Evolutionary conservation across 805 yeast species (phyloP).

Genomic region (Torulaspora maleeae): DNA sequence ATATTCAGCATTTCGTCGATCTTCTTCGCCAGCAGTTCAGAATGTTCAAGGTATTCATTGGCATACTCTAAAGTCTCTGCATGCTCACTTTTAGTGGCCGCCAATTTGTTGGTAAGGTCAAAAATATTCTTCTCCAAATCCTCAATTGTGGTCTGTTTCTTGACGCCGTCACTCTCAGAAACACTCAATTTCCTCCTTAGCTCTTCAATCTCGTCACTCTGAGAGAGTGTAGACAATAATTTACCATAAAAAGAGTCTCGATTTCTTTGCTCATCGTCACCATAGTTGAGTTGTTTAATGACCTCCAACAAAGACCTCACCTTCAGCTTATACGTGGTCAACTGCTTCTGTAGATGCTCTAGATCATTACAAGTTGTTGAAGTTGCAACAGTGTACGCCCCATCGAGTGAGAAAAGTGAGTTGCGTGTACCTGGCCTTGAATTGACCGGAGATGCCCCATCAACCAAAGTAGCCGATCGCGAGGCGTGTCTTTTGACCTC

Average conservation of each 20-base stretch:
- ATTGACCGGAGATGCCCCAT: constrained; percentile 18
- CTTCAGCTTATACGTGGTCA: constrained; percentile 41
- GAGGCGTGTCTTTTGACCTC: constrained; percentile 4
- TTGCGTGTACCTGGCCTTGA: constrained; percentile 19
- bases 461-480: constrained; percentile 9
- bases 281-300: constrained; percentile 21
- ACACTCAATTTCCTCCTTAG: constrained; percentile 9
- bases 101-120: constrained; percentile 28
- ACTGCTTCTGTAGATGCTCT: constrained; percentile 38
- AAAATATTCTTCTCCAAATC: constrained; percentile 23
- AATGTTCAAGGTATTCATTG: constrained; percentile 30
- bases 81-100: constrained; percentile 25
- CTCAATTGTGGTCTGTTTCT: constrained; percentile 19
- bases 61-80: constrained; percentile 27
- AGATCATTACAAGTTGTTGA: constrained; percentile 29
- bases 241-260: constrained; percentile 24
- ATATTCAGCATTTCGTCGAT: constrained; percentile 22
- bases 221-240: constrained; percentile 19
- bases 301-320: constrained; percentile 35
- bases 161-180: constrained; percentile 18
- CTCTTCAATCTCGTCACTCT: constrained; percentile 22
- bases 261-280: constrained; percentile 7
- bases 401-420: constrained; percentile 20
- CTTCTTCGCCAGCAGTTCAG: constrained; percentile 23
- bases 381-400: constrained; percentile 12